Evolutionary conservation across 441 rosid genomes (phyloP).

Genomic region (Cnidoscolus chayamansa): DNA sequence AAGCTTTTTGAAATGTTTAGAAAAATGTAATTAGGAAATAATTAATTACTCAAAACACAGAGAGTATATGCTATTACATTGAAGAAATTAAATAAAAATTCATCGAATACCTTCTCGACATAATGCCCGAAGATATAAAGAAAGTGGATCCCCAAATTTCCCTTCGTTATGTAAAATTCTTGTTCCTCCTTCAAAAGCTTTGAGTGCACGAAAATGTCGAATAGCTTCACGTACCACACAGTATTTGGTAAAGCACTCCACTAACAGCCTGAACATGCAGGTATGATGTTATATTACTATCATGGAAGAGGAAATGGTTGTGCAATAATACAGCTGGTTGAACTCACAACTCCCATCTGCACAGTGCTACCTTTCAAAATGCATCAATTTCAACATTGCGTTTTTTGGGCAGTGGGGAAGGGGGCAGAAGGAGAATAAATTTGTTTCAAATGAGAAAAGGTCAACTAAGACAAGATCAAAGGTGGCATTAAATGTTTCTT

Average conservation of each 20-base stretch:
- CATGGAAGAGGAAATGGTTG: constrained; percentile 11
- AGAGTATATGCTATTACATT: not conserved
- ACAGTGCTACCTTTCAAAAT: not conserved
- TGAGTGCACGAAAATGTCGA: constrained; percentile 89
- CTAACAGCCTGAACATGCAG: constrained; percentile 63
- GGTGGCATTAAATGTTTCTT: not conserved
- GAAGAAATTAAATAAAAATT: not conserved
- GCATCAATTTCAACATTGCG: not conserved
- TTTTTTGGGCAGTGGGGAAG: not conserved
- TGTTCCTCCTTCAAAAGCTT: constrained; percentile 80
- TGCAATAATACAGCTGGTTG: not conserved
- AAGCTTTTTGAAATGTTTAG: not conserved
- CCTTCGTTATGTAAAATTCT: constrained; percentile 63
- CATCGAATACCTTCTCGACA: constrained; percentile 79
- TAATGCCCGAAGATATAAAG: constrained; percentile 90
- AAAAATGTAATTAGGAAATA: not conserved
- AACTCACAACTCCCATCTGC: not conserved
- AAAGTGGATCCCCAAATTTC: constrained; percentile 87
- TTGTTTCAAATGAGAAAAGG: not conserved
- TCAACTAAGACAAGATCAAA: not conserved
- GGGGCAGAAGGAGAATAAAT: not conserved
- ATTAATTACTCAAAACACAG: not conserved
- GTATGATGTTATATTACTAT: constrained; percentile 18
- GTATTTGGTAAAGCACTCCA: constrained; percentile 94
- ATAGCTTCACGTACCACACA: constrained; percentile 84